Conservation (phyloP, 352 stramenopile genomes). For the Phytophthora foliorum region DNA sequence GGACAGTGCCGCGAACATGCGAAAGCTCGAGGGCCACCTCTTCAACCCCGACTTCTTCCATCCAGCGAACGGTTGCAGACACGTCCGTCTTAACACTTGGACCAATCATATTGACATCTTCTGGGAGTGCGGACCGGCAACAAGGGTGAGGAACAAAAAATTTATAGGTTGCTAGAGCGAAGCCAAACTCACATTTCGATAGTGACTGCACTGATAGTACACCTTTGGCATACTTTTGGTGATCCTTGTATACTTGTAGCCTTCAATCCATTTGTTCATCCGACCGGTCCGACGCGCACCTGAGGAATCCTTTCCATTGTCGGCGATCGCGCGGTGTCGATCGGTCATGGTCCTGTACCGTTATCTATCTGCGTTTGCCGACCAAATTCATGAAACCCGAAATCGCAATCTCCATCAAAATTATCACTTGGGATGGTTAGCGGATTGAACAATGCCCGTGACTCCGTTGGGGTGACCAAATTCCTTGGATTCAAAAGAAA, state of each 20-base stretch:
- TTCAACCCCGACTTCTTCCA: neutral
- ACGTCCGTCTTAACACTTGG: neutral
- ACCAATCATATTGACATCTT: neutral
- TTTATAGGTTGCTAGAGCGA: neutral
- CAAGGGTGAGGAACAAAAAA: neutral
- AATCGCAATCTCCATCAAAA: too few species aligned
- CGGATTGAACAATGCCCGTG: too few species aligned
- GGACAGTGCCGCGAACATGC: neutral
- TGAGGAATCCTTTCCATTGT: too few species aligned
- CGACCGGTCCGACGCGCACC: neutral
- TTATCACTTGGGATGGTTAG: too few species aligned
- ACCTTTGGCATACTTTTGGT: neutral
- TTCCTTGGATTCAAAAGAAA: too few species aligned
- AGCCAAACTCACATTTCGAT: neutral
- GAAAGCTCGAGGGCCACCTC: neutral
- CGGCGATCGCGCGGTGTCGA: too few species aligned
- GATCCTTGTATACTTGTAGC: neutral
- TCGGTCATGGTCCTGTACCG: too few species aligned
- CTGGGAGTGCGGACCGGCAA: neutral
- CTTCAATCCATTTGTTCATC: neutral
- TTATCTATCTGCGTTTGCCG: too few species aligned
- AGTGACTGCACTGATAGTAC: neutral
- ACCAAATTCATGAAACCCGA: too few species aligned
- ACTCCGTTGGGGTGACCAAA: too few species aligned
- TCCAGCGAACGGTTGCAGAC: neutral